phyloP scores from a whole-genome alignment of 2,329 filamentous ascomycete genomes.

The Colletotrichum cuscutae region DNA sequence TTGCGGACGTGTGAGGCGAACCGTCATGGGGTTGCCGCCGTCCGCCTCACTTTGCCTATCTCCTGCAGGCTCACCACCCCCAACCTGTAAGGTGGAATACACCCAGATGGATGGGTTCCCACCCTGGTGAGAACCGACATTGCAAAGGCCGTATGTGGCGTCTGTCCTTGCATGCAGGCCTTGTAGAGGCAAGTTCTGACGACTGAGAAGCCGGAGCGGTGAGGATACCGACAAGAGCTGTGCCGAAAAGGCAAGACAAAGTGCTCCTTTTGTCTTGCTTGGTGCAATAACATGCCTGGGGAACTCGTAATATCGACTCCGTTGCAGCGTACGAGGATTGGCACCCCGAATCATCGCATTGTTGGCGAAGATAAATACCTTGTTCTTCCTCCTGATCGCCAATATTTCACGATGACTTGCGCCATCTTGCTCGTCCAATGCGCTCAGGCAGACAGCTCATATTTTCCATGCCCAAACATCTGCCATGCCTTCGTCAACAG shows the following conservation, averaged over 20 bases:
- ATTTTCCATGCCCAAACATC: not conserved
- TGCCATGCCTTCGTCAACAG: constrained; percentile 35
- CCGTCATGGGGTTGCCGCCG: constrained; percentile 29
- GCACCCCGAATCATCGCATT: constrained; percentile 10
- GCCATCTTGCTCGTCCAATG: constrained; percentile 3
- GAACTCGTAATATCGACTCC: constrained; percentile 24
- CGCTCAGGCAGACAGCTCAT: constrained; percentile 12
- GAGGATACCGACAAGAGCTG: constrained; percentile 24
- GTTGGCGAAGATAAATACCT: constrained; percentile 34
- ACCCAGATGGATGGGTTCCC: constrained; percentile 22
- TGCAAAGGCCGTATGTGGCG: constrained; percentile 28
- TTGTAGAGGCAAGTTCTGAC: constrained; percentile 28
- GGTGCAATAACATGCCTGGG: constrained; percentile 29
- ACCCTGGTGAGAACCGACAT: constrained; percentile 20
- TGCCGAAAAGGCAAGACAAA: constrained; percentile 29
- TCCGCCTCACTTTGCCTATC: constrained; percentile 36
- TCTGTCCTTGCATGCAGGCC: constrained; percentile 28
- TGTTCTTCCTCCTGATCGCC: constrained; percentile 27
- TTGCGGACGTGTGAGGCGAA: constrained; percentile 30
- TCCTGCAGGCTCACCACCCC: constrained; percentile 33
- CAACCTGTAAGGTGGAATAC: constrained; percentile 23
- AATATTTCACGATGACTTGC: constrained; percentile 1
- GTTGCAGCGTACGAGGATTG: constrained; percentile 13
- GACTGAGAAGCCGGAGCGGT: constrained; percentile 30
- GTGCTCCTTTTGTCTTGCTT: constrained; percentile 27